Base-by-base conservation (phyloP, 1,284 basidiomycete species). In the Pisolithus thermaeus region DNA sequence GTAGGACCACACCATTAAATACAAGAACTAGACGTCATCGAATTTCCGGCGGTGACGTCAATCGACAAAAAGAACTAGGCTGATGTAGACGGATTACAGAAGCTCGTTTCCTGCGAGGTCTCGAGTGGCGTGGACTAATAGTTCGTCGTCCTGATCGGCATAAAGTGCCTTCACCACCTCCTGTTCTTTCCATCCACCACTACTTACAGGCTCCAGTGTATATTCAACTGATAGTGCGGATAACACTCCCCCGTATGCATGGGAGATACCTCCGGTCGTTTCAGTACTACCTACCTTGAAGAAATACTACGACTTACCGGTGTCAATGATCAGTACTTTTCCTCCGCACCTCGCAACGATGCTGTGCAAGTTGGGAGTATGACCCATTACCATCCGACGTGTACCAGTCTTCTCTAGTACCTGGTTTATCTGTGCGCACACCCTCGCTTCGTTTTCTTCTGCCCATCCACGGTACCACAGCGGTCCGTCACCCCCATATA, bases 391-490 rank as follows among this genome's bases (percentile, higher is more conserved):
- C 80, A 97, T 83, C 56, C 90, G 74, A 57, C 89, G 72, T 20
- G 88, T 92, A 1, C 90, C 90, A 1, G 88, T 86, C 66, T 79
- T 81, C 43, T 76, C 64, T 51, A 90, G 69, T 9, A 93, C 84
- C 22, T 74, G 71, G 52, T 88, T 83, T 0, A 92, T 90, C 44
- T 80, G 77, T 1, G 61, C 65, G 65, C 93, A 97, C 1, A 87
- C 83, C 47, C 73, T 73, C 43, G 77, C 75, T 51, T 91, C 89
- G 20, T 75, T 71, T 8, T 87, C 83, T 32, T 84, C 71, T 12
- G 90, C 91, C 87, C 90, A 93, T 0, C 92, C 92, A 25, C 93
- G 80, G 67, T 92, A 94, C 93, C 93, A 97, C 47, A 92, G 67
- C 20, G 90, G 91, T 0, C 93, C 93, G 49, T 92, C 83, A 0